Conservation (phyloP, 2,329 filamentous ascomycete genomes). For the Gyromitra esculenta region DNA sequence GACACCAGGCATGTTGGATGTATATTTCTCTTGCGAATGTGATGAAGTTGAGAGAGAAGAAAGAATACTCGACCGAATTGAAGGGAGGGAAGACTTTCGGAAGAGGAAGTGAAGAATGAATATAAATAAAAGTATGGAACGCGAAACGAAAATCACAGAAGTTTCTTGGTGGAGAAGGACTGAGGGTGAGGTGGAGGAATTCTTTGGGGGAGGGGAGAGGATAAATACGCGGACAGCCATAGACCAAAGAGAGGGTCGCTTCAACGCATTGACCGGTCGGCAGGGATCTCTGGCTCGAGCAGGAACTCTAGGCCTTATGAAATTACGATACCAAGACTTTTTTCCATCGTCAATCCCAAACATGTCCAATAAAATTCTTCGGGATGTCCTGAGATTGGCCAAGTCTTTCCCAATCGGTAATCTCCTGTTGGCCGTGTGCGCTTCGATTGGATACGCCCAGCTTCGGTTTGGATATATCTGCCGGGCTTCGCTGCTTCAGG, state of each 20-base stretch:
- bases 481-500: slow-evolving; percentile 24
- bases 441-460: slow-evolving; percentile 23
- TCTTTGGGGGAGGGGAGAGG: slow-evolving; percentile 58
- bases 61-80: slow-evolving; percentile 23
- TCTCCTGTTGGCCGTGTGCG: slow-evolving; percentile 21
- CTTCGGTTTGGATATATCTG: slow-evolving; percentile 35
- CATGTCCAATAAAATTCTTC: slow-evolving; percentile 39
- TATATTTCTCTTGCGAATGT: slow-evolving; percentile 1
- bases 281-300: slow-evolving; percentile 17
- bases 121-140: slow-evolving; percentile 17
- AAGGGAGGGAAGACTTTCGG: slow-evolving; percentile 18
- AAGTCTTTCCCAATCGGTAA: slow-evolving; percentile 41
- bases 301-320: slow-evolving; percentile 32
- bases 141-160: slow-evolving; percentile 24
- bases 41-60: background rate
- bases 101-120: slow-evolving; percentile 21
- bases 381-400: slow-evolving; percentile 32
- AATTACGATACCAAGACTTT: slow-evolving; percentile 50
- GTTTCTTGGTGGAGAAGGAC: slow-evolving; percentile 21
- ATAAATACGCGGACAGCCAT: slow-evolving; percentile 46
- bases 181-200: slow-evolving; percentile 56
- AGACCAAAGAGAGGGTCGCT: slow-evolving; percentile 47
- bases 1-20: slow-evolving; percentile 55
- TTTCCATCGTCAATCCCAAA: slow-evolving; percentile 42
- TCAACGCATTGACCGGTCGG: slow-evolving; percentile 36